phyloP scores from a whole-genome alignment of 1,284 basidiomycete species.

The Trichosporon ovoides region DNA sequence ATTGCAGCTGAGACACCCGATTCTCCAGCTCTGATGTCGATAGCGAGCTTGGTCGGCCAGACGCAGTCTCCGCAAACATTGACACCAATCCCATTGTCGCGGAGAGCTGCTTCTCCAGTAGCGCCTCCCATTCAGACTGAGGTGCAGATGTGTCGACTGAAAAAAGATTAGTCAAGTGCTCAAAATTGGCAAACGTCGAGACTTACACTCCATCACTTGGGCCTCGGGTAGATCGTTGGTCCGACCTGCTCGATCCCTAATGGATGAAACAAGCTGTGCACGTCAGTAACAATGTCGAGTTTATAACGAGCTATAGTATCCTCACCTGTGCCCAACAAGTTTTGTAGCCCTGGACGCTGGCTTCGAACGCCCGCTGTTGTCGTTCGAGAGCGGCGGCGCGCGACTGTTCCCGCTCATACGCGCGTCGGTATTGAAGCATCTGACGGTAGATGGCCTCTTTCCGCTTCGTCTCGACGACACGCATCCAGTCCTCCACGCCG shows the following conservation, averaged over 20 bases:
- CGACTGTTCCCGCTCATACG: conserved; percentile 64
- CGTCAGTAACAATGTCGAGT: conserved; percentile 8
- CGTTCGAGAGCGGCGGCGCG: conserved; percentile 68
- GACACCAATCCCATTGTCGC: conserved; percentile 32
- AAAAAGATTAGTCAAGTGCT: conserved; percentile 19
- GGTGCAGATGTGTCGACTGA: conserved; percentile 25
- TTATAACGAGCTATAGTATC: background rate
- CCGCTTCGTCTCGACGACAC: conserved; percentile 56
- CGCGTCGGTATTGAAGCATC: conserved; percentile 83
- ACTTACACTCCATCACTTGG: conserved; percentile 20
- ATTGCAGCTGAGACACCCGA: conserved; percentile 26
- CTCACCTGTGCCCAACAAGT: conserved; percentile 85
- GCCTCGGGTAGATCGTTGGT: conserved; percentile 11
- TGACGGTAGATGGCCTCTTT: conserved; percentile 89
- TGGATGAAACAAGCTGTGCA: conserved; percentile 42
- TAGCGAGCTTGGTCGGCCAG: conserved; percentile 5
- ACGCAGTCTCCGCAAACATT: conserved; percentile 25
- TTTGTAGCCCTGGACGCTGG: conserved; percentile 70
- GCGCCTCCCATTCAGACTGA: conserved; percentile 31
- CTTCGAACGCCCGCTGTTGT: conserved; percentile 67
- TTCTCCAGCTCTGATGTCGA: conserved; percentile 11
- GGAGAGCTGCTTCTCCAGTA: conserved; percentile 32
- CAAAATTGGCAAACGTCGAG: background rate
- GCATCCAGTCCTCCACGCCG: conserved; percentile 41
- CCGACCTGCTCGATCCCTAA: conserved; percentile 31